Percentiles rank a stretch among this genome's conserved stretches.
Conservation (phyloP, 345 rosid genomes). For the Boechera stricta region DNA sequence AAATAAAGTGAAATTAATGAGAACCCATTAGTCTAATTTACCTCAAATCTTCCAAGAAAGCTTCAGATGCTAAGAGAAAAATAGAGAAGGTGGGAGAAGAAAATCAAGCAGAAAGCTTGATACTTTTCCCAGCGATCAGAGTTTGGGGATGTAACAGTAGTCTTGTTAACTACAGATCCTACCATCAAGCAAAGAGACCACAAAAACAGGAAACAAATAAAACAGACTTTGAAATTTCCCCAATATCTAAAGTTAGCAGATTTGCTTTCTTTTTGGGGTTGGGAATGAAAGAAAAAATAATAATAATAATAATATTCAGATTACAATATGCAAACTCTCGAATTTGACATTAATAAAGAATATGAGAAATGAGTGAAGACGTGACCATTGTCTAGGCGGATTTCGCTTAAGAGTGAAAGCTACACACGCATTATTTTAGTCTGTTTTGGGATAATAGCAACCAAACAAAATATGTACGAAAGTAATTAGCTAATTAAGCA, state of each 20-base stretch:
- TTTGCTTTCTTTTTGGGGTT: conserved; percentile 39
- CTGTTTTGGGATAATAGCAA: conserved; percentile 16
- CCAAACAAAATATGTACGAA: neutral
- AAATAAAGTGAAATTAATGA: neutral
- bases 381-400: conserved; percentile 38
- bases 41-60: conserved; percentile 31
- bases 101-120: conserved; percentile 47
- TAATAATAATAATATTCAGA: neutral
- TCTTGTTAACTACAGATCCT: conserved; percentile 47
- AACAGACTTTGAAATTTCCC: conserved; percentile 44
- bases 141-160: conserved; percentile 41
- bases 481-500: neutral
- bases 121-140: conserved; percentile 34
- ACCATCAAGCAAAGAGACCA: conserved; percentile 40
- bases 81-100: conserved; percentile 3
- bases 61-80: neutral
- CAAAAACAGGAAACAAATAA: conserved; percentile 48
- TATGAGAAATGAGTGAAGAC: conserved; percentile 29
- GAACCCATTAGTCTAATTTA: conserved; percentile 31
- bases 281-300: neutral
- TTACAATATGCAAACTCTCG: neutral
- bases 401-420: conserved; percentile 31
- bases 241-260: conserved; percentile 46
- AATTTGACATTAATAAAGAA: conserved; percentile 2
- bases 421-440: conserved; percentile 23